phyloP scores from a whole-genome alignment of 2,329 filamentous ascomycete genomes.

The Fusarium irregulare region DNA sequence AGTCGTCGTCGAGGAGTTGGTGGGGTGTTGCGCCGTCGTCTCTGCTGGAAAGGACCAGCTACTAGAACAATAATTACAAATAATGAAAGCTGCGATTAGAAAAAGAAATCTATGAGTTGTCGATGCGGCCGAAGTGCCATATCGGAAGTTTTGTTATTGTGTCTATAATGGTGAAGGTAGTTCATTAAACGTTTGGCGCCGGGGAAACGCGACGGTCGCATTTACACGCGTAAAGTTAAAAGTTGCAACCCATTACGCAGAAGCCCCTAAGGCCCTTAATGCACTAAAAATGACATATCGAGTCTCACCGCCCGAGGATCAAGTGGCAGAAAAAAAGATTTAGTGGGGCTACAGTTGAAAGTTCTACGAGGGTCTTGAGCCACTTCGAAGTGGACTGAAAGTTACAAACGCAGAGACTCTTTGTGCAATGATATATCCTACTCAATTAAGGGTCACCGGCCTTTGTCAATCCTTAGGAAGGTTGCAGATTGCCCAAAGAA shows the following conservation, averaged over 20 bases:
- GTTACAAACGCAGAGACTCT: conserved; percentile 7
- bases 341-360: conserved; percentile 23
- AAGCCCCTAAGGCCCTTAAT: not conserved
- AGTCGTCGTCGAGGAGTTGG: conserved; percentile 11
- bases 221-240: conserved; percentile 37
- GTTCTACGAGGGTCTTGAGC: conserved; percentile 8
- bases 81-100: not conserved
- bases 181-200: conserved; percentile 17
- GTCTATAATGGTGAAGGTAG: not conserved
- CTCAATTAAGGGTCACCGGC: conserved; percentile 39
- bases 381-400: conserved; percentile 5
- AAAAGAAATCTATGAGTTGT: not conserved
- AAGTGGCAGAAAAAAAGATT: conserved; percentile 48
- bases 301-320: conserved; percentile 38
- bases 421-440: conserved; percentile 47
- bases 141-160: conserved; percentile 1
- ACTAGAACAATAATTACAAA: not conserved
- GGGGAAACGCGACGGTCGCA: conserved; percentile 37
- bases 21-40: not conserved
- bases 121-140: conserved; percentile 10
- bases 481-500: conserved; percentile 5
- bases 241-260: conserved; percentile 28
- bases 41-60: not conserved
- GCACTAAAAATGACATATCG: conserved; percentile 2
- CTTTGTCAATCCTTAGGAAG: conserved; percentile 33